A percentile compares a stretch with the other conserved stretches of the same genome.
phyloP scores from a whole-genome alignment of 345 rosid genomes.

The Trapa bicornis region DNA sequence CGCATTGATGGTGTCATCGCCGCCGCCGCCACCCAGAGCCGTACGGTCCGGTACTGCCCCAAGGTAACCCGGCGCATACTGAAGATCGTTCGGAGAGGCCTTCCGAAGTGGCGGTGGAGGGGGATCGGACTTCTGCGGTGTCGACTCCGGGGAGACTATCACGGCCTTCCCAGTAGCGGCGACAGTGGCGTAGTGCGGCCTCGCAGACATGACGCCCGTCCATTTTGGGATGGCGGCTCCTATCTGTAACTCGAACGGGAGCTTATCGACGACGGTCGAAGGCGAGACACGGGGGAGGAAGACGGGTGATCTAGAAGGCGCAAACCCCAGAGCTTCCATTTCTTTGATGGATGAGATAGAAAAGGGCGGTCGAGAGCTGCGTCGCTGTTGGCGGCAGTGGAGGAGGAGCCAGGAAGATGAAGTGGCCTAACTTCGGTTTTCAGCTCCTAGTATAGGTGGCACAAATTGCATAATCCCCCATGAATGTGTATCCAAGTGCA shows the following conservation, averaged over 20 bases:
- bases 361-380: too few species aligned
- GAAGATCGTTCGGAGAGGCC: slow-evolving; percentile 49
- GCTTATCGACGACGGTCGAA: not conserved
- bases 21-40: slow-evolving; percentile 13
- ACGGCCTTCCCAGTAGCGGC: slow-evolving; percentile 15
- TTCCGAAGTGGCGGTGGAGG: slow-evolving; percentile 13
- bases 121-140: slow-evolving; percentile 5
- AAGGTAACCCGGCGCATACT: slow-evolving; percentile 67
- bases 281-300: slow-evolving; percentile 5
- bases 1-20: slow-evolving; percentile 21
- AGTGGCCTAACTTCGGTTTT: not conserved
- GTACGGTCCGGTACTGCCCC: slow-evolving; percentile 63
- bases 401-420: too few species aligned
- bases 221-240: too few species aligned
- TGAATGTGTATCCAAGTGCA: too few species aligned
- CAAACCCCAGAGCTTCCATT: slow-evolving; percentile 8
- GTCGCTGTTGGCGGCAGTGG: too few species aligned
- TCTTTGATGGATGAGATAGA: slow-evolving; percentile 5
- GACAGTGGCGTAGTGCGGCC: slow-evolving; percentile 10
- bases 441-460: not conserved
- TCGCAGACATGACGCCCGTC: slow-evolving; percentile 10
- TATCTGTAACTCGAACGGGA: not conserved
- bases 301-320: slow-evolving; percentile 5
- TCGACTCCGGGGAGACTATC: slow-evolving; percentile 7
- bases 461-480: too few species aligned